Base-by-base conservation (phyloP, 2,329 filamentous ascomycete genomes). In the Nigrospora sphaerica region DNA sequence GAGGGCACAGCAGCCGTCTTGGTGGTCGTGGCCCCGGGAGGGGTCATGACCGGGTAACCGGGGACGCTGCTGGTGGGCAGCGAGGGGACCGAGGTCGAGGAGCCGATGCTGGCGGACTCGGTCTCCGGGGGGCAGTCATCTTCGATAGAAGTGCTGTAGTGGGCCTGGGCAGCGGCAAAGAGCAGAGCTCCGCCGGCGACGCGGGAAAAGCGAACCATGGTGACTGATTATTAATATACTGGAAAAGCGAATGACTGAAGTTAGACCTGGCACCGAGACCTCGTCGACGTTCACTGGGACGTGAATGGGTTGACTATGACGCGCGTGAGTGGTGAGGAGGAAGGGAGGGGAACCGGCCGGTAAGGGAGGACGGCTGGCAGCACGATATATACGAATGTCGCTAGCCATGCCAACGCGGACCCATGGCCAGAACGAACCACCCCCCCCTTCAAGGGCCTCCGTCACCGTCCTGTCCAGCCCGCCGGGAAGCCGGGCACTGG, bases 171-270 rank as follows among this genome's bases (percentile, higher is more conserved):
- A 32, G 59, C 52, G 44, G 54, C 57, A 39, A 58, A 53, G 40
- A 64, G 50, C 39, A 63, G 52, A 38, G 57, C 58, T 47, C 61
- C 53, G 50, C 57, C 51, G 49, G 57, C 54, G 51, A 63, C 60
- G 47, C 62, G 59, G 44, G 61, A 50, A 19, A 61, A 46, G 46
- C 54, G 56, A 52, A 63, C 60, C 61, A 64, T 64, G 40, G 44
- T 61, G 52, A 47, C 46, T 46, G 47, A 36, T 46, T 46, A 49
- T 49, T 46, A 32, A 19, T 42, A 49, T 50, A 47, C 47, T 48
- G 36, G 51, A 53, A 46, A 55, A 58, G 55, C 56, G 60, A 62
- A 58, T 59, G 59, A 62, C 59, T 62, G 51, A 52, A 57, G 57
- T 59, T 59, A 45, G 53, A 55, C 47, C 23, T 49, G 51, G 47